These are phyloP conservation scores for Crithidia acanthocephali DNA, from an alignment of 208 protist species.

Conservation along the genomic window DNA sequence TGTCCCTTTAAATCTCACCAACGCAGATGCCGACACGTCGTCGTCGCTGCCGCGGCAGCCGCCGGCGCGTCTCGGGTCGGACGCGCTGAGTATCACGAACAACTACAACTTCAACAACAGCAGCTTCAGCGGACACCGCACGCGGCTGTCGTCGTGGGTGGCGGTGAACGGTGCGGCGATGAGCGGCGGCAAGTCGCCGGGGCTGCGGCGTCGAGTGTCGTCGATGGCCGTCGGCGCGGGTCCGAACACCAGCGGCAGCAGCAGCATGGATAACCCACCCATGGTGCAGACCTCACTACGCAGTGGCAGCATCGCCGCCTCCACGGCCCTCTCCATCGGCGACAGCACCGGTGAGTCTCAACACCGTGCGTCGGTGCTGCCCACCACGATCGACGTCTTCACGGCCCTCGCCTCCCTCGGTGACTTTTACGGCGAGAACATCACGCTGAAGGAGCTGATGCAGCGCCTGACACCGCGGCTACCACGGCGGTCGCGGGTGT, in stretches of 20 bases:
- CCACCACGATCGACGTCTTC: conserved; percentile 16
- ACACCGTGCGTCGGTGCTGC: not conserved
- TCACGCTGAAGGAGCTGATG: conserved; percentile 34
- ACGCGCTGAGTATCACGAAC: not conserved
- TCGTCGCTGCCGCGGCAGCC: not conserved
- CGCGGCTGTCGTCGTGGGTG: conserved; percentile 1
- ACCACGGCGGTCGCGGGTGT: conserved; percentile 3
- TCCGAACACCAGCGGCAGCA: not conserved
- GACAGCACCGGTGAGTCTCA: not conserved
- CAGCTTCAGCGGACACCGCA: conserved; percentile 3
- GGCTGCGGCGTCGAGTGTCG: conserved; percentile 6
- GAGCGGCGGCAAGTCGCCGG: conserved; percentile 1
- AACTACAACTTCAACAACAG: not conserved
- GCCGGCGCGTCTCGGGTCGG: not conserved
- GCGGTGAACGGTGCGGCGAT: not conserved
- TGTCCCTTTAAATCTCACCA: not conserved
- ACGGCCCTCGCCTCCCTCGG: conserved; percentile 10
- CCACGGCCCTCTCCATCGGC: not conserved
- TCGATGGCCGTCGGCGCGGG: not conserved
- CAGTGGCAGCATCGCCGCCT: not conserved
- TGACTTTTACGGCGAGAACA: conserved; percentile 15
- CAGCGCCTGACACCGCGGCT: not conserved
- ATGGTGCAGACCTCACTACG: not conserved
- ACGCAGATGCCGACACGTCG: not conserved
- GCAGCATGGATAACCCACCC: not conserved